Percentiles rank a stretch among this genome's conserved stretches.
Conservation (phyloP, 75 land plant genomes). For the Selaginella moellendorffii region DNA sequence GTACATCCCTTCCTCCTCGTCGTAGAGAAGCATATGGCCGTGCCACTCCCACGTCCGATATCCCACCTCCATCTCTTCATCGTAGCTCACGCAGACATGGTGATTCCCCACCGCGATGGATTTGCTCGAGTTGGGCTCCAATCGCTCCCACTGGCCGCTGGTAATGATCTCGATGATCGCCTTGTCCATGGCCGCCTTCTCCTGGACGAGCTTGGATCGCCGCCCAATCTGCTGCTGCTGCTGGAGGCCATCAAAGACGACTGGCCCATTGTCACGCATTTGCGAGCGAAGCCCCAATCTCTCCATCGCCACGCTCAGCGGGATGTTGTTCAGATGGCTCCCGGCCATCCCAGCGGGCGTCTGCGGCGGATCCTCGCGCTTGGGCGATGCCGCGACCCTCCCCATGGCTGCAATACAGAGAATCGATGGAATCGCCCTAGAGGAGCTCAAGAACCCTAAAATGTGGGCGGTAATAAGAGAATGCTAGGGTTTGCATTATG, state of each 20-base stretch:
- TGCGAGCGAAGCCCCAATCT: not conserved
- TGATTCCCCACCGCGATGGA: conserved; percentile 59
- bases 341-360: not conserved
- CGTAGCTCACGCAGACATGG: conserved; percentile 58
- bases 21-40: conserved; percentile 66
- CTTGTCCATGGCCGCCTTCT: conserved; percentile 65
- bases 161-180: conserved; percentile 41
- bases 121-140: conserved; percentile 68
- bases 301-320: not conserved
- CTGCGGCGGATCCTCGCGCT: not conserved
- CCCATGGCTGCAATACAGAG: too few species aligned
- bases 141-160: conserved; percentile 30
- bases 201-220: conserved; percentile 10
- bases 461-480: not conserved
- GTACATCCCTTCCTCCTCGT: conserved; percentile 48
- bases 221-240: not conserved
- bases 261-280: not conserved
- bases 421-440: too few species aligned
- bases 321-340: not conserved
- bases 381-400: not conserved
- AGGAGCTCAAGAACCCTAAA: conserved; percentile 1
- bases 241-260: not conserved
- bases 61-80: conserved; percentile 40
- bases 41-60: conserved; percentile 95
- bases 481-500: not conserved